phyloP scores from a whole-genome alignment of 2,329 filamentous ascomycete species.

The Triangularia verruculosa region DNA sequence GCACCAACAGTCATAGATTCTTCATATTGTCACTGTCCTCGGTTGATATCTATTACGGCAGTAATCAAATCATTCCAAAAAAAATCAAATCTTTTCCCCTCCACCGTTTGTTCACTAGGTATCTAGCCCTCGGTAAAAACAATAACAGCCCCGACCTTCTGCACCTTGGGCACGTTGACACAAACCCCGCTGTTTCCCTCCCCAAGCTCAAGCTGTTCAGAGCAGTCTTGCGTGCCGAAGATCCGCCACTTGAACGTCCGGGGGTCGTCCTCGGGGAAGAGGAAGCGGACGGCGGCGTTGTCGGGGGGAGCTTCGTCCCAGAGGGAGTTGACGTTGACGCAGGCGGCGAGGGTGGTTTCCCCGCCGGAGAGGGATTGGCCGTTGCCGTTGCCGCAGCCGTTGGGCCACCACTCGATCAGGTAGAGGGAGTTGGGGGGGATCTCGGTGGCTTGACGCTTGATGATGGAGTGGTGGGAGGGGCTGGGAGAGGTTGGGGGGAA shows the following conservation, averaged over 20 bases:
- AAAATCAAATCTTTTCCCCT: no score
- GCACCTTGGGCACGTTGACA: neutral
- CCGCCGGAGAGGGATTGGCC: neutral
- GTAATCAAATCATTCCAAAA: no score
- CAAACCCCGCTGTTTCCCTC: neutral
- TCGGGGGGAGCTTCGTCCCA: neutral
- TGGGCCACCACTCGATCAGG: slow-evolving; percentile 5
- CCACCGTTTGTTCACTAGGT: neutral
- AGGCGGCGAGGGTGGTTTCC: neutral
- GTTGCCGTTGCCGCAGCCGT: slow-evolving; percentile 3
- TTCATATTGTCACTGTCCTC: no score
- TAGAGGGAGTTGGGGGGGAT: slow-evolving; percentile 7
- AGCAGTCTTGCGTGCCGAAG: neutral
- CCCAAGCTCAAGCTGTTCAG: neutral
- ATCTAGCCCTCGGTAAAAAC: neutral
- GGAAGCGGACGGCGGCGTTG: neutral
- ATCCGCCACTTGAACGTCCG: neutral
- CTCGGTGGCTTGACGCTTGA: neutral
- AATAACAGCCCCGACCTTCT: slow-evolving; percentile 4
- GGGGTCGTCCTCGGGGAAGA: neutral
- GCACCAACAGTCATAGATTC: no score
- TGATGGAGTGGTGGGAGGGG: neutral
- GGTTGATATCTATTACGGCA: no score
- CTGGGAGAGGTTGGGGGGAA: neutral
- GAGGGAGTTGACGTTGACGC: slow-evolving; percentile 2